phyloP scores from a whole-genome alignment of 1,284 basidiomycete species.

The Leccinum variabile region DNA sequence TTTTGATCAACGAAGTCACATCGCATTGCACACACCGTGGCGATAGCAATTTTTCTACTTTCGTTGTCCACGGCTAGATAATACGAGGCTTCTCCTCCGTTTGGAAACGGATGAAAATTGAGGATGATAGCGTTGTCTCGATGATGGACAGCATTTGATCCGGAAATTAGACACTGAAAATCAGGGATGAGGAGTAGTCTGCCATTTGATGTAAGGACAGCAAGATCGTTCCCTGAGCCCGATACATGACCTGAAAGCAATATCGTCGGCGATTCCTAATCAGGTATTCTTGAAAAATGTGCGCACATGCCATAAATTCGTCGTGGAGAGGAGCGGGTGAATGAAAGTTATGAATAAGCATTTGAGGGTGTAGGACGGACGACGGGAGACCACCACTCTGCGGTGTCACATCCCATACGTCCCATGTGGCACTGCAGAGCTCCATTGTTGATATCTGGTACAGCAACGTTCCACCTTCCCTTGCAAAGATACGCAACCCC shows the following conservation, averaged over 20 bases:
- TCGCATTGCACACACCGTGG: conserved; percentile 43
- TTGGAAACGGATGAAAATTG: conserved; percentile 38
- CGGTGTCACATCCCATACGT: conserved; percentile 18
- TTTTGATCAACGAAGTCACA: neutral
- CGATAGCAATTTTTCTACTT: conserved; percentile 47
- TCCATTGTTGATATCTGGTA: conserved; percentile 42
- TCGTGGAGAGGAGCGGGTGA: conserved; percentile 4
- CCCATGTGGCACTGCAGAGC: conserved; percentile 34
- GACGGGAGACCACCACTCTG: conserved; percentile 25
- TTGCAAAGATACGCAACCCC: conserved; percentile 53
- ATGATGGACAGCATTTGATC: conserved; percentile 30
- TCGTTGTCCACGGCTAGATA: conserved; percentile 53
- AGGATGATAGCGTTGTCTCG: conserved; percentile 44
- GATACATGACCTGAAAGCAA: conserved; percentile 58
- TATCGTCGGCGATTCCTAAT: conserved; percentile 3
- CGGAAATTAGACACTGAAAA: conserved; percentile 47
- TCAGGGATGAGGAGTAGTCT: conserved; percentile 52
- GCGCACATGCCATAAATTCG: conserved; percentile 33
- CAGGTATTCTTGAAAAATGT: neutral
- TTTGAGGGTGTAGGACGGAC: conserved; percentile 19
- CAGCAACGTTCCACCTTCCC: conserved; percentile 45
- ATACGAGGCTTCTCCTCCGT: conserved; percentile 29
- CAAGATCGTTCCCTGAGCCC: conserved; percentile 54
- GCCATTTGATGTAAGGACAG: conserved; percentile 43
- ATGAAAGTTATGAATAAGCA: conserved; percentile 16